These are phyloP conservation scores for Penicillium sp. DNA, from an alignment of 2,329 filamentous ascomycete genomes.

Conservation along the genomic window DNA sequence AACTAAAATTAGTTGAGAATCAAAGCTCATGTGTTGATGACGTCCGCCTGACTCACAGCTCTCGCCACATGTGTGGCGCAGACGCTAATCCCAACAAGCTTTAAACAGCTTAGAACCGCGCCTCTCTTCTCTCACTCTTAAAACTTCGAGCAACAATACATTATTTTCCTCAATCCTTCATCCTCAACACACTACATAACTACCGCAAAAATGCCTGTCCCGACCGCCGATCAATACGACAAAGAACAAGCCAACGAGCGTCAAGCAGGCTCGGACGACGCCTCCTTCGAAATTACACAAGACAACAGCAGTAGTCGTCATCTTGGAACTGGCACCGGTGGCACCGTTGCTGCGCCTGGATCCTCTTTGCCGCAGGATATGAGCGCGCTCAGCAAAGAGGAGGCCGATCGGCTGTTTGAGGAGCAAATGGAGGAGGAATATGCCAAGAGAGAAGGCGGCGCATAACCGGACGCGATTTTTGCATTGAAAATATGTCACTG, in stretches of 20 bases:
- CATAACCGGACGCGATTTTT: slow-evolving; percentile 22
- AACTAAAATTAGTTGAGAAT: neutral
- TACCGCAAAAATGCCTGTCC: slow-evolving; percentile 18
- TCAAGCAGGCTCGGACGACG: slow-evolving; percentile 16
- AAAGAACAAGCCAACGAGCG: slow-evolving; percentile 16
- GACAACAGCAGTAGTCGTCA: slow-evolving; percentile 13
- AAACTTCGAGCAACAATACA: neutral
- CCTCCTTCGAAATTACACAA: slow-evolving; percentile 11
- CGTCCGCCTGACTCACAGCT: slow-evolving; percentile 5
- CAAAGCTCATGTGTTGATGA: neutral
- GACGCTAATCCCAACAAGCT: neutral
- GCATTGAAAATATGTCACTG: neutral
- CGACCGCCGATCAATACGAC: slow-evolving; percentile 17
- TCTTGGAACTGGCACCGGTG: slow-evolving; percentile 15
- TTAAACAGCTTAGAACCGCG: neutral
- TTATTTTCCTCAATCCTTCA: neutral
- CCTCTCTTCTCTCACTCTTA: neutral
- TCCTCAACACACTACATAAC: neutral
- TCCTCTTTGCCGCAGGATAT: slow-evolving; percentile 13
- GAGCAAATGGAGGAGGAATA: slow-evolving; percentile 48
- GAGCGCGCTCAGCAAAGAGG: slow-evolving; percentile 36
- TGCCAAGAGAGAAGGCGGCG: slow-evolving; percentile 43
- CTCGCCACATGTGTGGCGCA: slow-evolving; percentile 9
- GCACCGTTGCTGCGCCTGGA: slow-evolving; percentile 16
- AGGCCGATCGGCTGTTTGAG: slow-evolving; percentile 42